These are phyloP conservation scores for Chondrus crispus DNA, from an alignment of 23 red algal genomes.

Conservation along the genomic window DNA sequence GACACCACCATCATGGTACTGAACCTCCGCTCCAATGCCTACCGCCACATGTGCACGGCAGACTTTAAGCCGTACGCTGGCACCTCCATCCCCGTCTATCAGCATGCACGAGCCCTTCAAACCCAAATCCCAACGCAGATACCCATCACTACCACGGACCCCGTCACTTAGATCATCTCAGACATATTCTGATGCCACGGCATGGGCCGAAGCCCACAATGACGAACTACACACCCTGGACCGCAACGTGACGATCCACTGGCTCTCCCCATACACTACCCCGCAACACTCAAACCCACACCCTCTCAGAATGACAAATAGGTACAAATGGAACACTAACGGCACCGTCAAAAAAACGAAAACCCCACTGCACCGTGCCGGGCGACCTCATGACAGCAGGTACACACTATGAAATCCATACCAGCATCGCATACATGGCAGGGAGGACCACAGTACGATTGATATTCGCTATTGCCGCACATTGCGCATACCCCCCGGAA, in stretches of 20 bases:
- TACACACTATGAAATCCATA: background rate
- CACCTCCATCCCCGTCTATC: background rate
- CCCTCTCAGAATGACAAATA: background rate
- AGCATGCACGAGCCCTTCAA: background rate
- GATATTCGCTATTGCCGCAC: background rate
- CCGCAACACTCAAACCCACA: background rate
- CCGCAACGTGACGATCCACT: background rate
- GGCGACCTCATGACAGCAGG: slow-evolving; percentile 15
- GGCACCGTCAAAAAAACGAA: background rate
- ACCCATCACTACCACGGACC: background rate
- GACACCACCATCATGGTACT: background rate
- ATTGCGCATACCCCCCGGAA: background rate
- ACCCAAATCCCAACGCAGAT: background rate
- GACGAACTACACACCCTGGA: slow-evolving; percentile 16
- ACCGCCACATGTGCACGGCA: background rate
- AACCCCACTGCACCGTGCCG: background rate
- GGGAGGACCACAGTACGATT: background rate
- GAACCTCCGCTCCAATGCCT: background rate
- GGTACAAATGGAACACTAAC: background rate
- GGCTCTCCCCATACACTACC: background rate
- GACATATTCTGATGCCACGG: background rate
- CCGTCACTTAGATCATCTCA: background rate
- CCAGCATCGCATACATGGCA: background rate
- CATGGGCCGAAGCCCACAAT: background rate
- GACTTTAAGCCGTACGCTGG: background rate